Evolutionary conservation across 805 yeast genomes (phyloP), one percentile per base, ranked within the genome.

Genomic region (Wickerhamomyces sydowiorum): DNA sequence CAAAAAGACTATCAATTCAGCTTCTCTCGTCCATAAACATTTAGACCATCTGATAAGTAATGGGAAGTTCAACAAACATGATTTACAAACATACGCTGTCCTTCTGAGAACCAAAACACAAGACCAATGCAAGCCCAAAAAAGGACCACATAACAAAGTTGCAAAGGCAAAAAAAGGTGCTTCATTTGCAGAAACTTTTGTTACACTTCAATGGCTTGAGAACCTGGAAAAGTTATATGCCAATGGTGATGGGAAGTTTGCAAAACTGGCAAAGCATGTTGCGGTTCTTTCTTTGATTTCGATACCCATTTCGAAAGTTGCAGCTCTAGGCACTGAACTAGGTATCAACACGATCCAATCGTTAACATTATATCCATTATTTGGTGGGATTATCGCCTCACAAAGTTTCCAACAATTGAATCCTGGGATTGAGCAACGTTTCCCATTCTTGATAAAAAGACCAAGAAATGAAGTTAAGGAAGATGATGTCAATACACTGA

Each of bases 191-290:
- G 82, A 76, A 42, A 54, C 51, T 18, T 85, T 83, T 58, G 76
- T 82, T 2, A 66, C 66, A 18, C 52, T 62, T 1, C 61, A 67
- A 10, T 84, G 89, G 89, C 59, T 81, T 15, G 81, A 77, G 48
- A 56, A 61, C 13, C 53, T 85, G 34, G 91, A 84, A 50, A 66
- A 64, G 30, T 56, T 78, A 41, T 83, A 78, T 61, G 71, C 72
- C 9, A 73, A 71, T 40, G 88, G 86, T 5, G 64, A 64, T 20
- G 77, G 84, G 32, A 53, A 75, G 9, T 72, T 75, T 51, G 67
- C 80, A 0, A 58, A 65, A 5, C 46, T 53, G 0, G 66, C 76
- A 19, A 72, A 70, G 49, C 67, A 78, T 23, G 53, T 80, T 1
- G 75, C 72, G 66, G 54, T 80, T 2, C 51, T 83, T 2, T 72